Percentiles rank a stretch among this genome's conserved stretches.
These are phyloP conservation scores for Margaritispora aquatica DNA, from an alignment of 495 filamentous ascomycete genomes.

Conservation along the genomic window DNA sequence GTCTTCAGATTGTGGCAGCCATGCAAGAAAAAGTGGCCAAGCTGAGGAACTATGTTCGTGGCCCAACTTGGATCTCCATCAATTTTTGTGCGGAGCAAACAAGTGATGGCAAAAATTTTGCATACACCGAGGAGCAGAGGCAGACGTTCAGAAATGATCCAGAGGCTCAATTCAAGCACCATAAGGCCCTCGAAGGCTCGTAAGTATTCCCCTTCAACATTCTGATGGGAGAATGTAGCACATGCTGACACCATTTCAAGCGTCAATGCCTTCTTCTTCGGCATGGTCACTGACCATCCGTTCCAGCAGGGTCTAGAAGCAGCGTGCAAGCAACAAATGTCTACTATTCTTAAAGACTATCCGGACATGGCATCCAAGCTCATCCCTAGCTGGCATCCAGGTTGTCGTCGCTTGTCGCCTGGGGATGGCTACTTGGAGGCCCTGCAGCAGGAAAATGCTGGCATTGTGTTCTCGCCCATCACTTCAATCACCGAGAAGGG, in stretches of 20 bases:
- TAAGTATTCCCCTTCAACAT: constrained; percentile 23
- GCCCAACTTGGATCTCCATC: constrained; percentile 59
- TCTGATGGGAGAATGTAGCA: constrained; percentile 14
- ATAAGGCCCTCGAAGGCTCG: constrained; percentile 38
- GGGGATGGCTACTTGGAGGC: constrained; percentile 68
- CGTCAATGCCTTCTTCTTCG: neutral
- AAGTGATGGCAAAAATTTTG: neutral
- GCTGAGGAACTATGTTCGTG: constrained; percentile 58
- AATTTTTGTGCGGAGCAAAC: constrained; percentile 29
- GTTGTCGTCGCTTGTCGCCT: constrained; percentile 63
- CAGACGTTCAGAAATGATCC: constrained; percentile 37
- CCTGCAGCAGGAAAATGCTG: constrained; percentile 53
- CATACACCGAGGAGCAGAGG: constrained; percentile 33
- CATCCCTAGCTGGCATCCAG: constrained; percentile 52
- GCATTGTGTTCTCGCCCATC: constrained; percentile 50
- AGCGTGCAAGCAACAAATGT: neutral
- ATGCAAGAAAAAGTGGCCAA: constrained; percentile 40
- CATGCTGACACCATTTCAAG: neutral
- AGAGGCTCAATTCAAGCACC: constrained; percentile 27
- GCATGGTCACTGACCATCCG: neutral
- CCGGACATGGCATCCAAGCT: neutral
- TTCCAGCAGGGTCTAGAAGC: neutral
- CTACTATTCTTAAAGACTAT: neutral
- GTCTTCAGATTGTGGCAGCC: constrained; percentile 43
- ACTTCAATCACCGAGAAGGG: constrained; percentile 49